Evolutionary conservation across 768 basidiomycete genomes (phyloP), one percentile per base, ranked within the genome.

Genomic region (Daedaleopsis sinensis): DNA sequence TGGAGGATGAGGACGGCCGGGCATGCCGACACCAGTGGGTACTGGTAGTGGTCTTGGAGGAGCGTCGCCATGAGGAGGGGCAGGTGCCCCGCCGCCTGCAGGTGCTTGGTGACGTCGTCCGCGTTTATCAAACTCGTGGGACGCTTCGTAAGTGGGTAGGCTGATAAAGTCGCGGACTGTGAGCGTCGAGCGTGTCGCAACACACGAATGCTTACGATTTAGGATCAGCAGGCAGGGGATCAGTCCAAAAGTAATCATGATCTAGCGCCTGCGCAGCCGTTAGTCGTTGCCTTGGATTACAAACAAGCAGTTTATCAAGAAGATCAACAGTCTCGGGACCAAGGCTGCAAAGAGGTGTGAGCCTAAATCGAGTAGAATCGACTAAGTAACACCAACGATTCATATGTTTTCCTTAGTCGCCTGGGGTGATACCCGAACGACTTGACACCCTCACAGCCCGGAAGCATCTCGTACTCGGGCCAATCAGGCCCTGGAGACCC

Each of bases 191-290:
- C 54, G 49, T n/a, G 9, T 16, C 18, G 42, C 23, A 49, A 13
- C 23, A 23, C 3, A 21, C 19, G 19, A 39, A 64, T 9, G 77
- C 85, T 59, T 68, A 91, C 91, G 84, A 83, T 73, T 88, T 90
- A 1, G 91, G 91, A 76, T 93, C 90, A 21, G 91, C 91, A 38
- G 95, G 92, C 39, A 94, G 68, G 0, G 96, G 96, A 64, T 92
- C 88, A 0, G 87, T 88, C 93, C 93, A 97, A 74, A 98, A 97
- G 78, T 94, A 98, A 19, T 91, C 88, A 71, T 98, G 94, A 67
- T 95, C 90, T 55, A 98, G 81, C 0, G 96, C 96, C 59, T 93
- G 82, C 2, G 84, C 75, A 10, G 96, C 96, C 1, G 95, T 94
- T 43, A 94, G 82, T 19, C 96, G 83, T 58, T 90, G 84, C 62